Percentiles rank a stretch among this genome's conserved stretches.
These are phyloP conservation scores for Arachnomyces sp. DNA, from an alignment of 2,329 filamentous ascomycete species.

Conservation along the genomic window DNA sequence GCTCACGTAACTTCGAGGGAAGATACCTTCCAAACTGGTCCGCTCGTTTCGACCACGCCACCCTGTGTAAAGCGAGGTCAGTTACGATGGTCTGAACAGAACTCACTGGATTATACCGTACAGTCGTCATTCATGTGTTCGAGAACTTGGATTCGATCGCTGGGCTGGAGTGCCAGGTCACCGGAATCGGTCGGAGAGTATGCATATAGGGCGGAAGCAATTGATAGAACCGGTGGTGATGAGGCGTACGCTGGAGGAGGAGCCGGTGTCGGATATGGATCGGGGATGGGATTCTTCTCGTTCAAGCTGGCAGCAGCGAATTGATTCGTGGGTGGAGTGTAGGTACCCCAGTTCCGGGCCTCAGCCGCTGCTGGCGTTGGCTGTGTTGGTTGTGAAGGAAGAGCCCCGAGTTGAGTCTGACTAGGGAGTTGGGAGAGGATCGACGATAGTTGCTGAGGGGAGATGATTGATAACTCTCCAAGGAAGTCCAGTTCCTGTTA, in stretches of 20 bases:
- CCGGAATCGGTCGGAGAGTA: constrained; percentile 75
- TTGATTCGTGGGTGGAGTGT: constrained; percentile 32
- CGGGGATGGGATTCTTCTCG: constrained; percentile 32
- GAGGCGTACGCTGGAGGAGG: constrained; percentile 48
- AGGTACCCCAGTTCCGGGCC: constrained; percentile 20
- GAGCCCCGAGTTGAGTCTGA: constrained; percentile 52
- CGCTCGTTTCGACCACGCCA: constrained; percentile 83
- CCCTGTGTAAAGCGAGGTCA: constrained; percentile 23
- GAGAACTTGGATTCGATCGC: constrained; percentile 71
- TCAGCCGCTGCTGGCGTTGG: constrained; percentile 15
- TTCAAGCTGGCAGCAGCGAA: constrained; percentile 32
- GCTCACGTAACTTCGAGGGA: constrained; percentile 82
- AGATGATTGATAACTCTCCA: constrained; percentile 72
- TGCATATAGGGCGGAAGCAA: constrained; percentile 74
- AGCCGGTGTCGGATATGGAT: constrained; percentile 37
- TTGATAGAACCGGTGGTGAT: constrained; percentile 52
- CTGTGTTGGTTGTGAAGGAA: constrained; percentile 27
- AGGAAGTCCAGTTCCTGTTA: constrained; percentile 81
- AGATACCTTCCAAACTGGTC: constrained; percentile 82
- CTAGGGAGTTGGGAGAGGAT: constrained; percentile 68
- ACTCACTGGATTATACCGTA: constrained; percentile 20
- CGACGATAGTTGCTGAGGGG: constrained; percentile 63
- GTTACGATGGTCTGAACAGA: constrained; percentile 6
- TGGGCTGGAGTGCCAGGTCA: constrained; percentile 71
- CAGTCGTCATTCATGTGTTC: constrained; percentile 97